phyloP scores from a whole-genome alignment of 345 rosid genomes.

The Durio zibethinus region DNA sequence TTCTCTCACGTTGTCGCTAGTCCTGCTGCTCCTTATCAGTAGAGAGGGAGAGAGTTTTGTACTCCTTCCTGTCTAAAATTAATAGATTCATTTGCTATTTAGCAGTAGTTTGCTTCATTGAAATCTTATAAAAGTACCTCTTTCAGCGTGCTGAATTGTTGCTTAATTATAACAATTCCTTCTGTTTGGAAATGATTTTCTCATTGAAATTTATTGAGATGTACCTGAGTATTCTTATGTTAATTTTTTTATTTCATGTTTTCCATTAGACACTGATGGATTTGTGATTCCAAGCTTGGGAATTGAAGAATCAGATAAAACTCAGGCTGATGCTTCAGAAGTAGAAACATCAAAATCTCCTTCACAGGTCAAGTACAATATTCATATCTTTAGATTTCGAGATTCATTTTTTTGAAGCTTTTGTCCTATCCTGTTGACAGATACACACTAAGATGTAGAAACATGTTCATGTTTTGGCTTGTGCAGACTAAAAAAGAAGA shows the following conservation, averaged over 20 bases:
- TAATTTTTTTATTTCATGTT: background rate
- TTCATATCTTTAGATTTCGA: background rate
- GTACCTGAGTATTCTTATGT: background rate
- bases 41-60: background rate
- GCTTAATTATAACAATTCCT: background rate
- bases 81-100: background rate
- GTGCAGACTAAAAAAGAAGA: constrained; percentile 58
- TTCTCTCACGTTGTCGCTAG: background rate
- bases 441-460: background rate
- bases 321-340: constrained; percentile 34
- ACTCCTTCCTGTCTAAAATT: background rate
- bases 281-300: constrained; percentile 96
- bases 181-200: background rate
- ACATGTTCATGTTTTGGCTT: background rate
- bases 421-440: background rate
- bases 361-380: constrained; percentile 48
- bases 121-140: background rate
- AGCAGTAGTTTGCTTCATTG: background rate
- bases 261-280: constrained; percentile 74
- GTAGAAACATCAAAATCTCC: constrained; percentile 45
- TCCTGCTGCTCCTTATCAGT: background rate
- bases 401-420: background rate
- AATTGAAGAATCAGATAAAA: constrained; percentile 38
- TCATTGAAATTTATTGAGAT: background rate
- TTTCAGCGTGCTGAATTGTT: background rate